phyloP scores from a whole-genome alignment of 1,284 basidiomycete species.

The Ganoderma multipileum region DNA sequence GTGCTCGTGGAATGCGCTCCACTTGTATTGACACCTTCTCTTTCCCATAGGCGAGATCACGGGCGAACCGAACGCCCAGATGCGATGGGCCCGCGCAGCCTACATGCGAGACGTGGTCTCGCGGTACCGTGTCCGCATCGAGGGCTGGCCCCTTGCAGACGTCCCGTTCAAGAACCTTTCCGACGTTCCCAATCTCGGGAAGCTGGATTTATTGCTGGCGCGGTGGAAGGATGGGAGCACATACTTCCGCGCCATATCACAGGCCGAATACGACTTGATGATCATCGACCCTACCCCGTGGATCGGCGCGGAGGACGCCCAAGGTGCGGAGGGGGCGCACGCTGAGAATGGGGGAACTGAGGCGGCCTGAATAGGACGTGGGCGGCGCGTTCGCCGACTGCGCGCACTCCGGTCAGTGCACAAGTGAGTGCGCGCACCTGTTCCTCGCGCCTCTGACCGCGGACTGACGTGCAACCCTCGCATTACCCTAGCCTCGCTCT shows the following conservation, averaged over 20 bases:
- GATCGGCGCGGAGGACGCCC: conserved; percentile 23
- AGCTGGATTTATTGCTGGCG: conserved; percentile 37
- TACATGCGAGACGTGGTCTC: conserved; percentile 41
- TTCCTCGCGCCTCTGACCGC: not conserved
- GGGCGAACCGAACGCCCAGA: conserved; percentile 36
- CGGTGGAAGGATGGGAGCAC: conserved; percentile 36
- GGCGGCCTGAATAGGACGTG: not conserved
- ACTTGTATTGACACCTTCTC: conserved; percentile 9
- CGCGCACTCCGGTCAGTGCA: not conserved
- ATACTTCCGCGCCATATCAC: conserved; percentile 36
- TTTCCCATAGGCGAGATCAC: conserved; percentile 35
- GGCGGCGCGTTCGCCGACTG: not conserved
- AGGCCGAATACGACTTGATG: conserved; percentile 35
- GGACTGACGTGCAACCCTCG: conserved; percentile 2
- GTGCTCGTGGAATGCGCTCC: not conserved
- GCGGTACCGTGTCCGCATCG: conserved; percentile 40
- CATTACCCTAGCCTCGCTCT: conserved; percentile 1
- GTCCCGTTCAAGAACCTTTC: conserved; percentile 43
- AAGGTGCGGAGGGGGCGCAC: conserved; percentile 6
- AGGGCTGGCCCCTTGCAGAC: conserved; percentile 40
- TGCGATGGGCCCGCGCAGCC: conserved; percentile 36
- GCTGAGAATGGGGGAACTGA: conserved; percentile 5
- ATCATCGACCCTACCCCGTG: conserved; percentile 32
- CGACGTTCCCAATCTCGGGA: conserved; percentile 41
- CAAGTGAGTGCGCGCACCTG: not conserved